Evolutionary conservation across 169 alveolate genomes (phyloP).

Genomic region (Sarcocystis neurona): DNA sequence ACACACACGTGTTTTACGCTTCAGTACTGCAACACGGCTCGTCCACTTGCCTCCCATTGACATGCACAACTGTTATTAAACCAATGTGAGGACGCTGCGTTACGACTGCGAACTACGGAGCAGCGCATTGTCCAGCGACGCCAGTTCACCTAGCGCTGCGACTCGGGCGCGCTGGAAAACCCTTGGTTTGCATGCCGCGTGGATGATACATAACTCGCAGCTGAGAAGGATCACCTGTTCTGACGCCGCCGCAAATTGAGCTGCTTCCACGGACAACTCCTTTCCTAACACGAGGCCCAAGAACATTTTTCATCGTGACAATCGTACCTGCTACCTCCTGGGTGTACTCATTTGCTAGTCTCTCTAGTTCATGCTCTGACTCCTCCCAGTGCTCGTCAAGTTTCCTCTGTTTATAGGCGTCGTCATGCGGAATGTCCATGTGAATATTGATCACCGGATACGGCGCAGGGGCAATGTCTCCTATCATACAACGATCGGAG

Average conservation of each 20-base stretch:
- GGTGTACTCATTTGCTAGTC: neutral
- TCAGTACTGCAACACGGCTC: too few species aligned
- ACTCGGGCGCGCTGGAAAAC: constrained; percentile 4
- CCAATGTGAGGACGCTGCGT: too few species aligned
- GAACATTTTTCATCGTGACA: too few species aligned
- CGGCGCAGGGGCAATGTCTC: constrained; percentile 36
- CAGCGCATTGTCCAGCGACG: neutral
- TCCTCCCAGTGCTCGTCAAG: constrained; percentile 1
- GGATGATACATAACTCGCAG: too few species aligned
- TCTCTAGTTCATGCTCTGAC: neutral
- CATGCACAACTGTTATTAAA: too few species aligned
- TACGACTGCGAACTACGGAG: neutral
- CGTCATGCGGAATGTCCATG: constrained; percentile 45
- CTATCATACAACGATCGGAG: neutral
- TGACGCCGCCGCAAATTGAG: too few species aligned
- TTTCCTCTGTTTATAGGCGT: neutral
- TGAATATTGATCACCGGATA: constrained; percentile 49
- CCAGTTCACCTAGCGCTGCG: neutral
- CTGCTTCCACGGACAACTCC: too few species aligned
- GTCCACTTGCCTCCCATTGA: too few species aligned
- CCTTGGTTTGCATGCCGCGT: too few species aligned
- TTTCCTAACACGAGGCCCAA: too few species aligned
- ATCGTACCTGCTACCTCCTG: neutral
- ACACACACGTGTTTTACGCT: too few species aligned
- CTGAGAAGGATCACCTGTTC: too few species aligned